phyloP scores from a whole-genome alignment of 345 rosid genomes.

The Jatropha curcas region DNA sequence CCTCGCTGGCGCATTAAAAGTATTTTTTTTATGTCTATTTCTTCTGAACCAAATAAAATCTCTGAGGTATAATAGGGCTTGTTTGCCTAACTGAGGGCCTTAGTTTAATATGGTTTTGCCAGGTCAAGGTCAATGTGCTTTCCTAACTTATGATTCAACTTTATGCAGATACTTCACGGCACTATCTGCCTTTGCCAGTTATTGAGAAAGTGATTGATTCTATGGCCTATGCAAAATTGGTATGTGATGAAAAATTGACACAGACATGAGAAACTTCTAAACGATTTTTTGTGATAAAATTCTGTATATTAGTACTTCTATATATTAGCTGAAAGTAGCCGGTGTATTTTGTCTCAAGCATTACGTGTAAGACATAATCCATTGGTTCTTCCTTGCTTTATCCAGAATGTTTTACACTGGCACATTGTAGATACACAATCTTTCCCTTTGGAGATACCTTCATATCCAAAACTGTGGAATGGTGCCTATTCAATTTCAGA shows the following conservation, averaged over 20 bases:
- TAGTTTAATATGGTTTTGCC: not conserved
- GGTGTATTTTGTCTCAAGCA: not conserved
- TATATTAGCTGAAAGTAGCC: not conserved
- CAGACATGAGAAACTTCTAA: not conserved
- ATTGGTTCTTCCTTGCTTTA: constrained; percentile 1
- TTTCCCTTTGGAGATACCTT: constrained; percentile 72
- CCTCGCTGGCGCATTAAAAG: not conserved
- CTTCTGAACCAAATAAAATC: not conserved
- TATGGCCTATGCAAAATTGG: constrained; percentile 72
- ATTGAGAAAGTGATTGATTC: constrained; percentile 72
- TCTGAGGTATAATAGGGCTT: not conserved
- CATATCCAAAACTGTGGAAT: constrained; percentile 72
- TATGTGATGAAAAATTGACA: constrained; percentile 25
- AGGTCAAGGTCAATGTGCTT: too few species aligned
- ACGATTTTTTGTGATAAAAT: constrained; percentile 3
- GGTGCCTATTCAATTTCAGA: constrained; percentile 64
- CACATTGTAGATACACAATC: constrained; percentile 71
- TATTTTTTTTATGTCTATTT: not conserved
- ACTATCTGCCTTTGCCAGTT: constrained; percentile 56
- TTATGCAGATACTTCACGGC: constrained; percentile 72
- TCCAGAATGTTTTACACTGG: constrained; percentile 79
- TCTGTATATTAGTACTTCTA: not conserved
- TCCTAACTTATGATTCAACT: constrained; percentile 11
- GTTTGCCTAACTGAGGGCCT: not conserved
- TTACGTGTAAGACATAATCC: not conserved